A percentile compares a stretch with the other conserved stretches of the same genome.
These are phyloP conservation scores for Boletus reticulatus DNA, from an alignment of 768 basidiomycete species.

Conservation along the genomic window DNA sequence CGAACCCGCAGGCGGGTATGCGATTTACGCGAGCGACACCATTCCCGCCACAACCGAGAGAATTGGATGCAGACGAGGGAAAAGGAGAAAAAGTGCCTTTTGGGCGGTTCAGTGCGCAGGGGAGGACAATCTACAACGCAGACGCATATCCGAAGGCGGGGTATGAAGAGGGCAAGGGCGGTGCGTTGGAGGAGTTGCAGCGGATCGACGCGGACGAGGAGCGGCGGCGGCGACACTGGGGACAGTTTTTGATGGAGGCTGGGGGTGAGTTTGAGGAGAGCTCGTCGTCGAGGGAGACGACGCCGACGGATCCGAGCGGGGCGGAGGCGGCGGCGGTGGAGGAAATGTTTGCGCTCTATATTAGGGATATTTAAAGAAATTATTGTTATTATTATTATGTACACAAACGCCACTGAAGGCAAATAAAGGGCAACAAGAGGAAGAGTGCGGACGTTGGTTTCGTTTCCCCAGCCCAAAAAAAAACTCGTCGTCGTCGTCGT, in stretches of 20 bases:
- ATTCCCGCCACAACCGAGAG: not conserved
- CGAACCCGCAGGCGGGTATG: constrained; percentile 19
- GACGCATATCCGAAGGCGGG: not conserved
- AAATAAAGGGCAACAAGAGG: constrained; percentile 33
- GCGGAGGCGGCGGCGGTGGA: constrained; percentile 12
- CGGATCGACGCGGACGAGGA: constrained; percentile 26
- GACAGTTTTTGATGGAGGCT: constrained; percentile 8
- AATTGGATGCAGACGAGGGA: not conserved
- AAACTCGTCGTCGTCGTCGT: constrained; percentile 29
- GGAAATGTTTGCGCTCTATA: constrained; percentile 43
- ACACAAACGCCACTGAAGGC: constrained; percentile 28
- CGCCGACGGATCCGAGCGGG: not conserved
- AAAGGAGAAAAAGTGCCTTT: not conserved
- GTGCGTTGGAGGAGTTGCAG: constrained; percentile 7
- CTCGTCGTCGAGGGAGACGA: not conserved
- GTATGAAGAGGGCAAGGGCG: not conserved
- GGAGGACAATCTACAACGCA: constrained; percentile 32
- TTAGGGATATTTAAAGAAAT: constrained; percentile 9
- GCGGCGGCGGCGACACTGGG: not conserved
- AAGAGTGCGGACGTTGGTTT: constrained; percentile 15
- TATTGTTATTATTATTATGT: not conserved
- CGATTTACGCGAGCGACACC: not conserved
- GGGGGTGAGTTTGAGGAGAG: not conserved
- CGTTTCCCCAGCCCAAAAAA: constrained; percentile 46
- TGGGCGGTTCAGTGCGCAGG: constrained; percentile 11